Base-by-base conservation (phyloP, 192 early-diverging fungal species). In the Endogone sp. region DNA sequence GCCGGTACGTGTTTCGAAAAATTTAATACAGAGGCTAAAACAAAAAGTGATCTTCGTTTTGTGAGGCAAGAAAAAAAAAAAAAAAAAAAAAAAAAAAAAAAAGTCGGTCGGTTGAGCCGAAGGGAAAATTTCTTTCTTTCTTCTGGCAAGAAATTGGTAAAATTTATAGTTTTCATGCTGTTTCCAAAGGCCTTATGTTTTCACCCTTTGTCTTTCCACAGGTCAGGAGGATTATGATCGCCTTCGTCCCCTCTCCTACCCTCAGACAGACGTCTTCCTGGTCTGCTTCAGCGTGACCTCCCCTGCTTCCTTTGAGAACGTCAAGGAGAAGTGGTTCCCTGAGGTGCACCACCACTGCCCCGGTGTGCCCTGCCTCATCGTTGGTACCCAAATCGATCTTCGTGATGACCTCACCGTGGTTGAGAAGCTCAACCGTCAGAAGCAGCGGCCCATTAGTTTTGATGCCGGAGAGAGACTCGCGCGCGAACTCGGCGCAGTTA, bases 341-440 rank as follows among this genome's bases (percentile, higher is more conserved):
- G 95, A 98, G 83, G 93, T 96, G 49, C 91, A 92, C 65, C 95
- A 98, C 72, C 94, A 96, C 78, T 96, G 94, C 83, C 95, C 95
- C 9, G 94, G 93, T 57, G 94, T 98, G 26, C 93, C 95, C 59
- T 96, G 93, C 75, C 76, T 98, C 74, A 90, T 98, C 81, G 95
- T 98, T 27, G 95, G 95, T 26, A 96, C 95, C 2, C 82, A 87
- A 77, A 82, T 95, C 58, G 95, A 98, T 91, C 84, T 94, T 76
- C 86, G 94, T 28, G 92, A 94, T 64, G 94, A 96, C 79, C 74
- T 85, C n/a, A 80, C 79, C 4, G 85, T 89, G 2, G 76, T 94
- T 67, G 90, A 92, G 64, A 92, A 93, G 77, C 84, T 98, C 37
- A 84, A 85, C 3, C 84, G 88, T 72, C 89, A 93, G 74, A 86